Base-by-base conservation (phyloP, 805 yeast species). In the Lachancea sp. region DNA sequence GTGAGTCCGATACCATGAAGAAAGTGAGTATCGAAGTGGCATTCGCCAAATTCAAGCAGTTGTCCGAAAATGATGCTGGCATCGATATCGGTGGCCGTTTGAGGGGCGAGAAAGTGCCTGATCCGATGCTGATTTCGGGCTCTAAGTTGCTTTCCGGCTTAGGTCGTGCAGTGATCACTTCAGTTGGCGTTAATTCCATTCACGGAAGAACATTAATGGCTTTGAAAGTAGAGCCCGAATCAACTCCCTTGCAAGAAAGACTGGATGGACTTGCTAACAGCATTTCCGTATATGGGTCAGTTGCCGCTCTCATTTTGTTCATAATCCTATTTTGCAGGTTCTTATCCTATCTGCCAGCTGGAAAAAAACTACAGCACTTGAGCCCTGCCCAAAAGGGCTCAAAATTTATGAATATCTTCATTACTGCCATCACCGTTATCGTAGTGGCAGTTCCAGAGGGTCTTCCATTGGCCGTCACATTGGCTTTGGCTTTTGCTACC, bases 401-500 rank as follows among this genome's bases (percentile, higher is more conserved):
- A 41, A 74, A 74, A 49, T 89, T 89, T 51, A 69, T 92, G 67
- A 81, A 86, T 54, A 84, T 90, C 42, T 70, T 92, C 45, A 92
- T 92, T 55, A 86, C 92, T 18, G 83, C 97, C 1, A 83, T 92
- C 45, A 88, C 98, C 0, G 75, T 92, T 51, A 79, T 92, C 21
- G 98, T 90, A 12, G 98, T 92, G 37, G 99, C 98, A 0, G 96
- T 92, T n/a, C 99, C 99, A 3, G 99, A 92, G 65, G 99, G 99
- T 46, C 73, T 92, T 42, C 99, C 99, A 1, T 70, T 92, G 42
- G 99, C 99, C 2, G 98, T 92, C 13, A 92, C 99, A 1, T 71
- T 92, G 34, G 96, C 98, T 0, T 70, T 92, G 50, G 98, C 98
- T 0, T 92, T 92, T 69, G 98, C 99, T 2, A 92, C 98, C 2